A percentile compares a stretch with the other conserved stretches of the same genome.
These are phyloP conservation scores for Coriolopsis trogii DNA, from an alignment of 1,284 basidiomycete species.

Conservation along the genomic window DNA sequence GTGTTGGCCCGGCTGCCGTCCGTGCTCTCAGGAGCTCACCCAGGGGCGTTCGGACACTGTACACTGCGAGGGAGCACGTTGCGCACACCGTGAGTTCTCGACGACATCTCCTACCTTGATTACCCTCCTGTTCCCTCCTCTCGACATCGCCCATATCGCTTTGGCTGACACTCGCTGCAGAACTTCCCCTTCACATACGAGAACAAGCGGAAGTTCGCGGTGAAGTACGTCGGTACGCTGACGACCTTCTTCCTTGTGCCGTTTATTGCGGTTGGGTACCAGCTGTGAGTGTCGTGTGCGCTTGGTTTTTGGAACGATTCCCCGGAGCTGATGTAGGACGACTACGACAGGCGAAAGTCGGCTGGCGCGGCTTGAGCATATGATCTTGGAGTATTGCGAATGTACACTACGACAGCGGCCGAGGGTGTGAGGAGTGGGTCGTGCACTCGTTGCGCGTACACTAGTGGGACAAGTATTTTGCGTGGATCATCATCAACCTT, in stretches of 20 bases:
- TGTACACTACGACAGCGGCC: slow-evolving; percentile 24
- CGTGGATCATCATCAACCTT: no score
- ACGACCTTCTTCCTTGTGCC: slow-evolving; percentile 31
- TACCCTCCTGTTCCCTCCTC: no score
- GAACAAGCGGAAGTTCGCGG: slow-evolving; percentile 27
- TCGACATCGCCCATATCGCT: background rate
- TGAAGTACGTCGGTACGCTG: slow-evolving; percentile 26
- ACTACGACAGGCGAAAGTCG: slow-evolving; percentile 26
- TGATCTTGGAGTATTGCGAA: slow-evolving; percentile 28
- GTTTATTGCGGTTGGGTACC: slow-evolving; percentile 32
- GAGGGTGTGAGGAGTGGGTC: slow-evolving; percentile 20
- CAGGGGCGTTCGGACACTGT: slow-evolving; percentile 15
- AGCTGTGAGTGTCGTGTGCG: slow-evolving; percentile 29
- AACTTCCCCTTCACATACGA: slow-evolving; percentile 35
- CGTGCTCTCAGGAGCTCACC: slow-evolving; percentile 19
- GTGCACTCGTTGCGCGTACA: no score
- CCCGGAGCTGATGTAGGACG: slow-evolving; percentile 27
- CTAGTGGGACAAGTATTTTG: no score
- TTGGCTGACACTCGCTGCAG: slow-evolving; percentile 8
- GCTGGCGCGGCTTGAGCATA: slow-evolving; percentile 24
- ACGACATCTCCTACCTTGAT: background rate
- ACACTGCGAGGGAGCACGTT: slow-evolving; percentile 16
- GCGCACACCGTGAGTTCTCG: slow-evolving; percentile 19
- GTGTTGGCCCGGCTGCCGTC: slow-evolving; percentile 15
- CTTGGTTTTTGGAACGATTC: slow-evolving; percentile 4